Conservation (phyloP, 1,284 basidiomycete genomes). For the Microbotryomycetes sp. region DNA sequence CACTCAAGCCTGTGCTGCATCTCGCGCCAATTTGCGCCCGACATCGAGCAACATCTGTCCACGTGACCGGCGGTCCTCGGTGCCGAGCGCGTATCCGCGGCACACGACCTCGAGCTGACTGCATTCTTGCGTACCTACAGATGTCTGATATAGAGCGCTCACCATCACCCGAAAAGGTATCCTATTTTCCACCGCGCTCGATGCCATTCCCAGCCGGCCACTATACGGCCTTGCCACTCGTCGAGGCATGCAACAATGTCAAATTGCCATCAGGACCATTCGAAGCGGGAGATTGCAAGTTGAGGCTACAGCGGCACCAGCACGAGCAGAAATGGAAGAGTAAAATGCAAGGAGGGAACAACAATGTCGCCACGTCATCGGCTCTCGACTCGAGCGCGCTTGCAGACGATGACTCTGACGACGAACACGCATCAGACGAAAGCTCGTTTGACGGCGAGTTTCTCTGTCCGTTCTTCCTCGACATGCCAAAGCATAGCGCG, state of each 20-base stretch:
- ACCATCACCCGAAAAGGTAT: constrained; percentile 4
- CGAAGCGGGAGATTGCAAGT: constrained; percentile 2
- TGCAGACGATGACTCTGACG: constrained; percentile 15
- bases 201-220: constrained; percentile 20
- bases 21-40: no score
- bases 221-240: constrained; percentile 29
- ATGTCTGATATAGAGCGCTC: no score
- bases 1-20: no score
- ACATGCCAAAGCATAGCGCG: constrained; percentile 1
- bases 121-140: no score
- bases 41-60: no score
- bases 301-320: constrained; percentile 5
- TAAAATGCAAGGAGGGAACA: neutral
- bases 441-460: constrained; percentile 11
- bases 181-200: neutral
- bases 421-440: neutral
- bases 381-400: constrained; percentile 6
- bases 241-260: constrained; percentile 30
- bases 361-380: neutral
- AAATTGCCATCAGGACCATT: constrained; percentile 26
- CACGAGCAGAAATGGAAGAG: neutral
- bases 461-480: constrained; percentile 24
- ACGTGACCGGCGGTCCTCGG: no score
- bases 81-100: no score
- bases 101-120: no score